Percentiles rank a stretch among this genome's conserved stretches.
Evolutionary conservation across 2,329 filamentous ascomycete genomes (phyloP).

Genomic region (Ilyonectria destructans): DNA sequence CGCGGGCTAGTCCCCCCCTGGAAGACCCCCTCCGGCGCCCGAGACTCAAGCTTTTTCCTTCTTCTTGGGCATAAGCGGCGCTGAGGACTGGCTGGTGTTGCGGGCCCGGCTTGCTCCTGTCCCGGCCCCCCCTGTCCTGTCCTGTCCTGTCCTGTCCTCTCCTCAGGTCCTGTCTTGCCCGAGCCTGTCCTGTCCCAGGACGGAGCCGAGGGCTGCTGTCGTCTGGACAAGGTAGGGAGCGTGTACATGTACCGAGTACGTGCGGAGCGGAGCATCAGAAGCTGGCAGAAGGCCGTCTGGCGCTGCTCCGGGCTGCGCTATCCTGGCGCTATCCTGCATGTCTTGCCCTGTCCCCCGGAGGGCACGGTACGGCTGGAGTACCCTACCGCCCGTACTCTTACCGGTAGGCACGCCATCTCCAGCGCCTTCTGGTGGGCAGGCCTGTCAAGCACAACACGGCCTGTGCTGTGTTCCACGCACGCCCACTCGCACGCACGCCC

Average conservation of each 20-base stretch:
- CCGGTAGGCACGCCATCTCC: neutral
- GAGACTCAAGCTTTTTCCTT: slow-evolving; percentile 49
- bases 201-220: neutral
- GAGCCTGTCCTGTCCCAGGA: neutral
- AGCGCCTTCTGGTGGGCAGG: neutral
- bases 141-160: neutral
- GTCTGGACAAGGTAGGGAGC: neutral
- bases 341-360: neutral
- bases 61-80: slow-evolving; percentile 13
- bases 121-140: too few species aligned
- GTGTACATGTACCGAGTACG: slow-evolving; percentile 1
- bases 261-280: neutral
- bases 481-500: slow-evolving; percentile 46
- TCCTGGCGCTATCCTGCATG: neutral
- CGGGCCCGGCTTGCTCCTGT: slow-evolving; percentile 11
- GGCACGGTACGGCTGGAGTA: slow-evolving; percentile 7
- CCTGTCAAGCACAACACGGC: slow-evolving; percentile 7
- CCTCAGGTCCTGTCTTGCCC: neutral
- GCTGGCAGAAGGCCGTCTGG: neutral
- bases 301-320: neutral
- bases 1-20: slow-evolving; percentile 44
- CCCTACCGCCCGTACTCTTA: neutral
- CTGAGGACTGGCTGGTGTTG: neutral
- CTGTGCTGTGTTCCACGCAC: slow-evolving; percentile 42
- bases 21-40: slow-evolving; percentile 35